phyloP scores from a whole-genome alignment of 805 yeast species.

The Kregervanrija pseudodelftensis region DNA sequence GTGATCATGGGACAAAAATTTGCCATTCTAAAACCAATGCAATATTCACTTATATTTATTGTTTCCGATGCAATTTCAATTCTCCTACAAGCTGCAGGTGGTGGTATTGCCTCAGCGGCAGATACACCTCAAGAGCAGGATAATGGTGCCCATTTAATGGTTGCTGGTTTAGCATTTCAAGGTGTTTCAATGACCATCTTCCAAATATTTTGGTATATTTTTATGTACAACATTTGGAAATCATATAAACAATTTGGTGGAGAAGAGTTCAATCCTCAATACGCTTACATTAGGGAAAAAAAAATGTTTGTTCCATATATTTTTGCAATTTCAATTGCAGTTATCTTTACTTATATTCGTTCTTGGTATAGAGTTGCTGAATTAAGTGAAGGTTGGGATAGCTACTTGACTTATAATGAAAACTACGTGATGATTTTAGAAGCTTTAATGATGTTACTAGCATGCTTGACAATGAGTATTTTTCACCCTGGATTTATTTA shows the following conservation, averaged over 20 bases:
- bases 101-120: constrained; percentile 54
- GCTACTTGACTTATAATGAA: constrained; percentile 53
- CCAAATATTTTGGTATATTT: constrained; percentile 37
- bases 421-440: constrained; percentile 49
- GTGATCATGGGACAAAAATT: constrained; percentile 48
- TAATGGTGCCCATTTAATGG: constrained; percentile 40
- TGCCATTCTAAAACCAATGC: constrained; percentile 43
- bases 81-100: constrained; percentile 62
- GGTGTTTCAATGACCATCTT: constrained; percentile 59
- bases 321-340: neutral
- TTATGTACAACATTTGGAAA: constrained; percentile 33
- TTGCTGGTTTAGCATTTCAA: constrained; percentile 71
- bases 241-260: constrained; percentile 16
- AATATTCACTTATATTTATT: constrained; percentile 54
- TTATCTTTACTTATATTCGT: constrained; percentile 45
- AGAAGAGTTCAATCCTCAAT: constrained; percentile 29
- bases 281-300: constrained; percentile 25
- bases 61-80: constrained; percentile 54
- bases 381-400: constrained; percentile 63
- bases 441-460: constrained; percentile 47
- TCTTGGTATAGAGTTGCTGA: constrained; percentile 68
- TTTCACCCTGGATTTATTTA: constrained; percentile 56
- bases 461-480: constrained; percentile 37
- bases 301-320: neutral
- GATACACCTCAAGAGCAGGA: constrained; percentile 16